phyloP scores from a whole-genome alignment of 1,139 yeast species.

The Trichomonascaceae sp. region DNA sequence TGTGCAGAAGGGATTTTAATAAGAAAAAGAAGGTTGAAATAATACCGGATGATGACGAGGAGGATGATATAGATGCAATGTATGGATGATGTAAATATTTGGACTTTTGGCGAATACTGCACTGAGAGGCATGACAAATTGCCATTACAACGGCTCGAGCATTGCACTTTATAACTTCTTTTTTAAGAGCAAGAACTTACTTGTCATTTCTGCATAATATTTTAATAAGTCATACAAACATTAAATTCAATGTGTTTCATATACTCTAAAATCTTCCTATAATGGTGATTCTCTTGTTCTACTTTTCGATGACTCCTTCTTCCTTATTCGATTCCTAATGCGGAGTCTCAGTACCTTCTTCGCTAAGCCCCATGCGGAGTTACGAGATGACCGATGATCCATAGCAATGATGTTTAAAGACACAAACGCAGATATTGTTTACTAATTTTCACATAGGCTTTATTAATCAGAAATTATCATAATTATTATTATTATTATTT shows the following conservation, averaged over 20 bases:
- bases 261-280: neutral
- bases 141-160: too few relatives aligned
- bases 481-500: too few relatives aligned
- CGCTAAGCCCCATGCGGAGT: neutral
- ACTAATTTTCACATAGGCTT: too few relatives aligned
- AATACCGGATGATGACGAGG: conserved; percentile 65
- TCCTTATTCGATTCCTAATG: neutral
- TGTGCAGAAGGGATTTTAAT: conserved; percentile 71
- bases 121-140: too few relatives aligned
- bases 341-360: neutral
- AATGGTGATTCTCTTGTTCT: neutral
- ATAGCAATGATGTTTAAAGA: neutral
- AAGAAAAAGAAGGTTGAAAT: conserved; percentile 42
- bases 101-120: too few relatives aligned
- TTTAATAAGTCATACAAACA: neutral
- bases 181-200: neutral
- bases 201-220: neutral
- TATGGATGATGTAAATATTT: too few relatives aligned
- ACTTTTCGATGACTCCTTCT: neutral
- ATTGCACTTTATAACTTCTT: too few relatives aligned
- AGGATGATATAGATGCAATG: conserved; percentile 41
- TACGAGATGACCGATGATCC: neutral
- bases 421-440: neutral
- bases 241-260: neutral
- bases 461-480: too few relatives aligned